Base-by-base conservation (phyloP, 306 rosid genomes). In the Rosa persica region DNA sequence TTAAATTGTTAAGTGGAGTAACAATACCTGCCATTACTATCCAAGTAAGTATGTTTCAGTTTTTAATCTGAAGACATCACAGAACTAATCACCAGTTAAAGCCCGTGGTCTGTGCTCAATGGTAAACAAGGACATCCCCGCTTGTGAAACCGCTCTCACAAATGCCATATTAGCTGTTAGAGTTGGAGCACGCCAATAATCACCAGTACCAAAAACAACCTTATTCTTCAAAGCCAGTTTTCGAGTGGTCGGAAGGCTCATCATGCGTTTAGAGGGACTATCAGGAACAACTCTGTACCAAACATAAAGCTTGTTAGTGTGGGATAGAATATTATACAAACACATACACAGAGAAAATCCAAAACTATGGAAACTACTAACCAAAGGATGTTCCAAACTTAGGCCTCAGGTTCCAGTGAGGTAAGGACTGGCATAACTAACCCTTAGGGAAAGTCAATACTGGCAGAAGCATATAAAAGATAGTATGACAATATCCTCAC, bases 141-240 rank as follows among this genome's bases (percentile, higher is more conserved):
- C 91, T 79, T 92, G 98, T 11, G 98, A 90, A 84, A 95, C 83
- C 72, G 98, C 98, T 81, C 98, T 83, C 61, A 85, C 97, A 78
- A 92, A 95, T 23, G 93, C 94, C 98, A 95, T 92, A 82, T 95
- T 95, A 39, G 98, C 98, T 16, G 97, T 91, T 70, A 91, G 80
- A 80, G 98, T 92, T 25, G 97, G 95, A 80, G 97, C 95, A 64
- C 66, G 86, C 91, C 95, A 95, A 78, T 78, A 72, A 86, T 92
- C 98, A 52, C 98, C 98, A 0, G 98, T 95, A 75, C 98, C 98
- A 81, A 92, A 95, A 71, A 85, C 89, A 79, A 92, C 54, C 89
- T 95, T 92, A 90, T 89, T 90, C 89, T 95, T 95, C 86, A 91
- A 42, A 48, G 92, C 98, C 79, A 92, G 80, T 87, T 92, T 95